A percentile compares a stretch with the other conserved stretches of the same genome.
These are phyloP conservation scores for Fusarium foetens DNA, from an alignment of 2,329 filamentous ascomycete genomes.

Conservation along the genomic window DNA sequence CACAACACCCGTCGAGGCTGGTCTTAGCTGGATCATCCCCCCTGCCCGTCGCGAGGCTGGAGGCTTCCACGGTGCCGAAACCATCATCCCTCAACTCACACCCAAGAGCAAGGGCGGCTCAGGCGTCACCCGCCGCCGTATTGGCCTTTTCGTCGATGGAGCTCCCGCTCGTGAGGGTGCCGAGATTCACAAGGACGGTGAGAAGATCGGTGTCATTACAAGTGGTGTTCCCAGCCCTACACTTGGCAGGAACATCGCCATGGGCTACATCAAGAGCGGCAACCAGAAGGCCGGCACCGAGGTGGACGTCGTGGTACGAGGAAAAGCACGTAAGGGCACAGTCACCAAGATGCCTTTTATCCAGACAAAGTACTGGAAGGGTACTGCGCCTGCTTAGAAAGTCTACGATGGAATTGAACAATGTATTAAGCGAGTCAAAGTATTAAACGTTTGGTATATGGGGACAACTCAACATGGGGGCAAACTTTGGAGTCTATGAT, in stretches of 20 bases:
- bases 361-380: constrained; percentile 74
- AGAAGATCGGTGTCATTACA: constrained; percentile 82
- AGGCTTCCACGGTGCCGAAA: constrained; percentile 86
- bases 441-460: constrained; percentile 21
- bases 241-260: constrained; percentile 90
- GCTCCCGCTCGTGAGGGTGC: constrained; percentile 91
- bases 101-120: constrained; percentile 76
- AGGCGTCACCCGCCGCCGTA: constrained; percentile 76
- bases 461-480: constrained; percentile 32
- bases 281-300: constrained; percentile 87
- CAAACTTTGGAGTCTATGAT: constrained; percentile 19
- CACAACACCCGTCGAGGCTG: constrained; percentile 69
- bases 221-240: constrained; percentile 91
- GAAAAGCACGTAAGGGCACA: constrained; percentile 76
- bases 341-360: constrained; percentile 93
- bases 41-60: constrained; percentile 74
- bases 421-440: constrained; percentile 24
- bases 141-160: constrained; percentile 85
- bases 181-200: constrained; percentile 73
- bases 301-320: constrained; percentile 80
- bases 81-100: constrained; percentile 80
- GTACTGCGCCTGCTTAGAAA: constrained; percentile 23
- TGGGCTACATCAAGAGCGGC: constrained; percentile 89
- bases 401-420: neutral
- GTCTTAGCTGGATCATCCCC: constrained; percentile 81